Evolutionary conservation across 2,329 filamentous ascomycete genomes (phyloP), one percentile per base, ranked within the genome.

Genomic region (Colletotrichum australisinense): DNA sequence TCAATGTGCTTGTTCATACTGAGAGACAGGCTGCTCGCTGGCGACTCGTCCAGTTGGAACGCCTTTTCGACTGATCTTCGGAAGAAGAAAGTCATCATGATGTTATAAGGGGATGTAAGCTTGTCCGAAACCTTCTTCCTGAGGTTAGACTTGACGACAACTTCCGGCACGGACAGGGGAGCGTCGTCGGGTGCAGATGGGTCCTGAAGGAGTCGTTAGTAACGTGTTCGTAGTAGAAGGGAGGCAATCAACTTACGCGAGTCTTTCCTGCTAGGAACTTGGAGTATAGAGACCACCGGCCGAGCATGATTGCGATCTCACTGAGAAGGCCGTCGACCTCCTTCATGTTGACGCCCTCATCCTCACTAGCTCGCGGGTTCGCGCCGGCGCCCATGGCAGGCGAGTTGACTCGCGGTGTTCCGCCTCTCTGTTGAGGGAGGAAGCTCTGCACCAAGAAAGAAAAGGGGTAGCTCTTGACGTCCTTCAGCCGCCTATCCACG

Each of bases 401-500:
- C 1, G 95, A 97, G 75, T 89, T 92, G 49, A 94, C 90, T 57
- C 94, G 90, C 2, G 93, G 89, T 2, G 92, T 92, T 12, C 84
- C 81, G 6, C 90, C 86, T 74, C 92, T 92, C 71, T 94, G 93
- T 35, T 89, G 87, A 0, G 94, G 91, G 59, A 98, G 82, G 81
- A 98, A 98, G 84, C 95, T 98, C 83, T 98, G 95, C 0, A 98
- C 95, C 57, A 99, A 86, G 80, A 99, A 99, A 0, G 95, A 98
- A 82, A 98, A 99, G 0, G 97, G 95, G 80, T 99, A 99, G 68
- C 95, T 98, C 84, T 97, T 98, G 82, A 98, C 94, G 79, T 99
- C 97, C 3, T 94, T 98, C 74, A 99, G 86, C 79, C 93, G 94
- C 78, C 96, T 91, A 79, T 96, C 94, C 60, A 99, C 91, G 73